Evolutionary conservation across 2,329 filamentous ascomycete species (phyloP).

Genomic region (Rutstroemia sydowiana): DNA sequence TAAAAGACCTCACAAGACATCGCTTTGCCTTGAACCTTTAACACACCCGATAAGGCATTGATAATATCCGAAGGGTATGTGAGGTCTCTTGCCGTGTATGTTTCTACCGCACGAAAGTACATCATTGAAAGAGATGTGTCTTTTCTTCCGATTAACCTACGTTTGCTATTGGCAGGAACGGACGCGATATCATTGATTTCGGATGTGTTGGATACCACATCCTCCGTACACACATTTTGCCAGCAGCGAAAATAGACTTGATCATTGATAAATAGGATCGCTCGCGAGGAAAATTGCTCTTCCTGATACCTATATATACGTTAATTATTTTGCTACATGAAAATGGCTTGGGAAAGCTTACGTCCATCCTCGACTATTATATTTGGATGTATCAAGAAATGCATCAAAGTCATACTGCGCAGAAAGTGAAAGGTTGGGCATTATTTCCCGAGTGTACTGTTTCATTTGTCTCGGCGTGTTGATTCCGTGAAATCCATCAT

Average conservation of each 20-base stretch:
- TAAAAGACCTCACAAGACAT: conserved; percentile 2
- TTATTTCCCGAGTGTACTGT: neutral
- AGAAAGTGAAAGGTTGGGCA: neutral
- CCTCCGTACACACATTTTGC: conserved; percentile 1
- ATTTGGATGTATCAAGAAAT: neutral
- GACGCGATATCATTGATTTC: neutral
- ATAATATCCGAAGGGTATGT: neutral
- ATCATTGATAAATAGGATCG: conserved; percentile 8
- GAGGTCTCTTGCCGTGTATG: neutral
- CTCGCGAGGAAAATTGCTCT: conserved; percentile 5
- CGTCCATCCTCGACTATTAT: conserved; percentile 1
- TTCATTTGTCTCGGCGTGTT: neutral
- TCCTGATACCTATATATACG: conserved; percentile 1
- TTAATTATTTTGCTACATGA: neutral
- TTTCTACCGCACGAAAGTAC: conserved; percentile 1
- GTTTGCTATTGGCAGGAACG: neutral
- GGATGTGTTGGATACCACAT: neutral
- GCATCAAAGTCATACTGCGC: neutral
- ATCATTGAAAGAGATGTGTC: neutral
- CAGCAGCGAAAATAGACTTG: conserved; percentile 6
- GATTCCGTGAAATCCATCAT: neutral
- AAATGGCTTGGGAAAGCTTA: neutral
- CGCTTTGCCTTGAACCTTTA: neutral
- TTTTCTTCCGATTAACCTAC: neutral
- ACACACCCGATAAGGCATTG: neutral